Base-by-base conservation (phyloP, 495 filamentous ascomycete species). In the Jackrogersella multiformis region DNA sequence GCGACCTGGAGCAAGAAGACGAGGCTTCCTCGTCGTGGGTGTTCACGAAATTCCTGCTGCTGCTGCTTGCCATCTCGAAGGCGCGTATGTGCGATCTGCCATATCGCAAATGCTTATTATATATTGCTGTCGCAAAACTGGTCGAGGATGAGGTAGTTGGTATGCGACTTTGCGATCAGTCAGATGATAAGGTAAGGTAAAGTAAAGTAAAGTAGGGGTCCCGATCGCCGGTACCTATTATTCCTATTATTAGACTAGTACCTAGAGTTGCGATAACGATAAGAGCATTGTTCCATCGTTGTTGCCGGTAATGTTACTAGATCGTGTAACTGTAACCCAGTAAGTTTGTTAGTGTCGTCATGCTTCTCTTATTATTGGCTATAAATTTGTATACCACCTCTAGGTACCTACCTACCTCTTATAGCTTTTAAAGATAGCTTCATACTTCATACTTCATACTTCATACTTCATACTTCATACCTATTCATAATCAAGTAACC, bases 1-100 rank as follows among this genome's bases (percentile, higher is more conserved):
- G 70, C 23, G 72, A 70, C 16, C 70, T 59, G 36, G 73, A 73
- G 21, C 71, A 74, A 21, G 75, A 76, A 3, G 69, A 73, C 32
- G 73, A 71, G 57, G 63, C 72, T 57, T 71, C 69, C 39, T 73
- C 67, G 7, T 67, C 63, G 64, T 65, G 61, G 12, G 51, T 57
- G 56, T 61, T 73, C 32, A 74, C 64, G 57, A 73, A 59, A 71
- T 73, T 73, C 64, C 73, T 73, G 42, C 61, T 74, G 42, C 61
- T 74, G 64, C 66, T 73, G 66, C 66, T 73, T 66, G 73, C 73
- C 73, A 74, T 74, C 20, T 62, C 55, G 70, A 64, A 65, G 64
- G 61, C 58, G 30, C 32, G 41, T 8, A 39, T 16, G 46, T 60
- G 73, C 66, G 60, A 66, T 68, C 54, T 70, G 66, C 73, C 73